Base-by-base conservation (phyloP, 306 rosid species). In the Cucurbita pepo region DNA sequence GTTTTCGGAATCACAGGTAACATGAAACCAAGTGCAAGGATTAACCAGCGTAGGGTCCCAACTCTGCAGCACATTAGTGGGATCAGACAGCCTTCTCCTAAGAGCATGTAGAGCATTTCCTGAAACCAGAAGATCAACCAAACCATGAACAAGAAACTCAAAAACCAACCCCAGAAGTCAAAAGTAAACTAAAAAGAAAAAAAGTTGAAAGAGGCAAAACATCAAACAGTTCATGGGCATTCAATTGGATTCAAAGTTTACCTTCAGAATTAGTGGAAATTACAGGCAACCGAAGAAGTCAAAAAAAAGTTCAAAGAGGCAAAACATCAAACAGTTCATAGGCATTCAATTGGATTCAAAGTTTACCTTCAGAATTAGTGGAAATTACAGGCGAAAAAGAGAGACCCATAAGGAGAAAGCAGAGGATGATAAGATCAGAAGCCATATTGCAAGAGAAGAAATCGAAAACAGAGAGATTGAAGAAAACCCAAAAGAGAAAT, bases 11-110 rank as follows among this genome's bases (percentile, higher is more conserved):
- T 94, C 88, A 60, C 99, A 94, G 62, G 89, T 81, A 80, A 94
- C 89, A 80, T 94, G 99, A 77, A 94, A 94, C 99, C 99, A 94
- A 70, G 97, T 94, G 85, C 99, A 94, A 11, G 99, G 95, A 88
- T 94, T 88, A 76, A 94, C 99, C 83, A 94, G 84, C 11, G 99
- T 94, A 52, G 99, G 99, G 90, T 94, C 99, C 99, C 99, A 94
- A 80, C 96, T 94, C 82, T 91, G 96, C 30, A 94, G 82, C 61
- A 89, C 88, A 56, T 91, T 89, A 78, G 88, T 88, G 76, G 91
- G 89, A 80, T 91, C 96, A 66, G 80, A 76, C 40, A 93, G 77
- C 62, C 86, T 89, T 73, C 79, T 90, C 82, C 92, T 88, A 72
- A 87, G 66, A 74, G 86, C 91, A 87, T 87, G 89, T 80, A 93